Base-by-base conservation (phyloP, 2,329 filamentous ascomycete genomes). In the Pseudohalonectria lignicola region DNA sequence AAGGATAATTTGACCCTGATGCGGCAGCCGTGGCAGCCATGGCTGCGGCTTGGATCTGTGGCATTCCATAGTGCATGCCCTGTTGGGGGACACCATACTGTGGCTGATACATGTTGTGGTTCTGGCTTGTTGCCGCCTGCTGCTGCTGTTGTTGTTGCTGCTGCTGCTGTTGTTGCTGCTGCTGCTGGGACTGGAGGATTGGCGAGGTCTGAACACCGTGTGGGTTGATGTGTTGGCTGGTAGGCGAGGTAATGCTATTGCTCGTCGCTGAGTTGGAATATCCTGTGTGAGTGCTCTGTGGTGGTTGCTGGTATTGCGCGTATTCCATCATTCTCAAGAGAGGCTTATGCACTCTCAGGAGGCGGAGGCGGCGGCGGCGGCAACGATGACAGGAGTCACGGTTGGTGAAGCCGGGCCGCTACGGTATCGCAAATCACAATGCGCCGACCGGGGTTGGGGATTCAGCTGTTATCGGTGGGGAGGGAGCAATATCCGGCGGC, bases 21-120 rank as follows among this genome's bases (percentile, higher is more conserved):
- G 90, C 90, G 2, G 90, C 88, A 15, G 90, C 90, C 1, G 88
- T 94, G 17, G 83, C 76, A 32, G 83, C 88, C 85, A 94, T 92
- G 41, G 88, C 88, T 36, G 90, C 88, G 12, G 87, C 87, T 59
- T 94, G 86, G 34, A 87, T 86, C 16, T 82, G 76, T 25, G 82
- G 81, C 61, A 90, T 86, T 41, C 74, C 80, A 64, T 94, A 94
- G 64, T 84, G 80, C 76, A 94, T 86, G 52, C 71, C 71, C 50
- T 78, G 71, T 46, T 80, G 75, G 44, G 82, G 69, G 41, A 88
- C 82, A 41, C 76, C 80, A 55, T 87, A 90, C 46, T 77, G 70
- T 56, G 82, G 75, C 52, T 84, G 76, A 60, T 94, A 95, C 64
- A 79, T 86, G 71, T 80, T 85, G 62, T 82, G 80, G 36, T 66